Percentiles rank a stretch among this genome's conserved stretches.
Conservation (phyloP, 1,139 yeast genomes). For the Lizanozyma gosingica region DNA sequence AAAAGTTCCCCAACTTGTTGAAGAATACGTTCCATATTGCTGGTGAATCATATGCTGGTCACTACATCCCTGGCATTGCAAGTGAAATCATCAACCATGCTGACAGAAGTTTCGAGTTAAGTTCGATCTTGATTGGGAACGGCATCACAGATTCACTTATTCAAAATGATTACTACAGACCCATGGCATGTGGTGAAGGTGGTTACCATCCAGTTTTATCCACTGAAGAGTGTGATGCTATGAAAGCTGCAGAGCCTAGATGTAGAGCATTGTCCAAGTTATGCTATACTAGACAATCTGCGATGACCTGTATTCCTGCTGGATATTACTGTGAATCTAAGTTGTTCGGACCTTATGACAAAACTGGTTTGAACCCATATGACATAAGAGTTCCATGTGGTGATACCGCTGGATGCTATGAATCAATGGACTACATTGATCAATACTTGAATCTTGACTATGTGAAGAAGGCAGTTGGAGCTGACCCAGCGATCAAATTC, state of each 20-base stretch:
- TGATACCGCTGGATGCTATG: conserved; percentile 47
- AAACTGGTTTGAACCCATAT: conserved; percentile 59
- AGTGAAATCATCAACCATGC: conserved; percentile 58
- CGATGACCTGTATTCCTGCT: conserved; percentile 48
- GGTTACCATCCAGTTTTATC: conserved; percentile 61
- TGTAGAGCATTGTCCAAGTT: conserved; percentile 43
- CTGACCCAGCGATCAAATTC: conserved; percentile 43
- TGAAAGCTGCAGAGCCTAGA: conserved; percentile 46
- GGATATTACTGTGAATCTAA: conserved; percentile 27
- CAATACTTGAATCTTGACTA: conserved; percentile 49
- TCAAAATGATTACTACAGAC: conserved; percentile 62
- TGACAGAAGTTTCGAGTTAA: conserved; percentile 57
- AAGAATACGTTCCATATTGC: conserved; percentile 67
- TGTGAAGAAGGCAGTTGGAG: conserved; percentile 57
- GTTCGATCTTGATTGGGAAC: conserved; percentile 73
- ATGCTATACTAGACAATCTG: conserved; percentile 43
- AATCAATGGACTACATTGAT: conserved; percentile 44
- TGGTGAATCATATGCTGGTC: conserved; percentile 88
- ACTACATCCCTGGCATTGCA: conserved; percentile 75
- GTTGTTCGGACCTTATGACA: conserved; percentile 42
- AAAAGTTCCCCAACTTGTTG: conserved; percentile 57
- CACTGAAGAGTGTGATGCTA: conserved; percentile 50
- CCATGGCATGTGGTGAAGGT: conserved; percentile 81
- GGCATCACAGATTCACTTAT: conserved; percentile 72
- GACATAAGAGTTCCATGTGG: conserved; percentile 59